Percentiles rank a stretch among this genome's conserved stretches.
Evolutionary conservation across 1,284 basidiomycete genomes (phyloP).

Genomic region (Neotropicomus parvogracilis): DNA sequence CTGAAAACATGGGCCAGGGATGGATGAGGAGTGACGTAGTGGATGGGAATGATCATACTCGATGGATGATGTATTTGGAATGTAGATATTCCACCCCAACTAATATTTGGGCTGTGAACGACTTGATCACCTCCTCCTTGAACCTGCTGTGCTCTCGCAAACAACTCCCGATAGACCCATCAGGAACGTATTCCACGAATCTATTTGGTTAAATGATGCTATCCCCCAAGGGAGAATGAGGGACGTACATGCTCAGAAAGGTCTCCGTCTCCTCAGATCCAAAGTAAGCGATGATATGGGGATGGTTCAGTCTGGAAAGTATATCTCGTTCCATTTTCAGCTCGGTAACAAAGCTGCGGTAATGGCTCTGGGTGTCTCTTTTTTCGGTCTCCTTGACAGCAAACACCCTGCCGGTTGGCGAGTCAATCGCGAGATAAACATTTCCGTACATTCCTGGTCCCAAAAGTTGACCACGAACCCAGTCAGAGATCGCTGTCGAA

Average conservation of each 20-base stretch:
- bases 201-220: constrained; percentile 36
- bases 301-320: constrained; percentile 91
- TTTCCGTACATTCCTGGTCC: constrained; percentile 93
- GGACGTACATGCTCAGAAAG: constrained; percentile 82
- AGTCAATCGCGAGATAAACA: constrained; percentile 92
- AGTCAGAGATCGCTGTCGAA: constrained; percentile 79
- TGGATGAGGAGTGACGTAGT: background rate
- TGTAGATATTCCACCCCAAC: constrained; percentile 91
- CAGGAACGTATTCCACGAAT: constrained; percentile 95
- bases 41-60: constrained; percentile 47
- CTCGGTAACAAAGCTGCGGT: constrained; percentile 81
- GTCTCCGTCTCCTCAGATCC: constrained; percentile 89
- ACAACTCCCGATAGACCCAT: constrained; percentile 82
- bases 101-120: constrained; percentile 87
- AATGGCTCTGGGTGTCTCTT: constrained; percentile 81
- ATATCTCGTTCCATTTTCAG: constrained; percentile 91
- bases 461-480: constrained; percentile 94
- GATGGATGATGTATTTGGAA: constrained; percentile 83
- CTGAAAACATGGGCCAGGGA: constrained; percentile 34
- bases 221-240: background rate
- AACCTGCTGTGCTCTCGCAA: constrained; percentile 54
- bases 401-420: constrained; percentile 95
- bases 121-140: constrained; percentile 85
- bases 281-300: constrained; percentile 93
- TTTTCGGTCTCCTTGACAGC: constrained; percentile 98